These are phyloP conservation scores for Alternaria burnsii DNA, from an alignment of 2,329 filamentous ascomycete genomes.

Conservation along the genomic window DNA sequence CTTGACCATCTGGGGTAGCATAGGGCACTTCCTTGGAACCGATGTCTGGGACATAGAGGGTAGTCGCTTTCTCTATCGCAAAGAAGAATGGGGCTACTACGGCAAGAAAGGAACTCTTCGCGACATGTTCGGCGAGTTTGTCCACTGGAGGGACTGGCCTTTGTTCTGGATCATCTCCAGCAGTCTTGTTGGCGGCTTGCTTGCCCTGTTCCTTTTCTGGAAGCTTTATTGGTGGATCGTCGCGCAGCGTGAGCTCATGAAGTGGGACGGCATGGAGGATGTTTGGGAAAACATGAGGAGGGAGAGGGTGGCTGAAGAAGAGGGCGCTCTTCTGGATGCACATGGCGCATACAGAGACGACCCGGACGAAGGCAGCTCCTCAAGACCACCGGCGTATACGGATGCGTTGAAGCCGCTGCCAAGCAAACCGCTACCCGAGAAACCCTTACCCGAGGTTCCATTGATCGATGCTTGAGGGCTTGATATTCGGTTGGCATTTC, in stretches of 20 bases:
- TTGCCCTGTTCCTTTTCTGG: conserved; percentile 31
- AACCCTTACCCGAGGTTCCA: conserved; percentile 46
- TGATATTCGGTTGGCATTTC: not conserved
- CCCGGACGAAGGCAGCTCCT: conserved; percentile 26
- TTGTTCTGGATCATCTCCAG: conserved; percentile 33
- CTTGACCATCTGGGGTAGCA: conserved; percentile 24
- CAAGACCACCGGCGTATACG: conserved; percentile 11
- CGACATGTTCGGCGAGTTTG: conserved; percentile 34
- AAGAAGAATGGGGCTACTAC: conserved; percentile 41
- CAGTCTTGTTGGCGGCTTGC: conserved; percentile 25
- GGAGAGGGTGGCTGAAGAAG: conserved; percentile 33
- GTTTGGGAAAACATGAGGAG: conserved; percentile 43
- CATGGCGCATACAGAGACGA: conserved; percentile 36
- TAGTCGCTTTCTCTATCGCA: conserved; percentile 36
- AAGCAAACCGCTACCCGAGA: conserved; percentile 47
- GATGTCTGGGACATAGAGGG: conserved; percentile 37
- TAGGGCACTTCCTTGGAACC: conserved; percentile 39
- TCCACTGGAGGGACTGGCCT: conserved; percentile 37
- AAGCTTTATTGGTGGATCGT: conserved; percentile 30
- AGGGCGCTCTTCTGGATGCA: conserved; percentile 28
- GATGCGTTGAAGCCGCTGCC: conserved; percentile 33
- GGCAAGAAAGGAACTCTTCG: conserved; percentile 44
- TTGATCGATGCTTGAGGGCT: conserved; percentile 39
- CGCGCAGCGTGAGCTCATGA: conserved; percentile 39
- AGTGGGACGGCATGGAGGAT: conserved; percentile 47